A percentile compares a stretch with the other conserved stretches of the same genome.
Evolutionary conservation across 768 basidiomycete genomes (phyloP).

Genomic region (Nidularia sp.): DNA sequence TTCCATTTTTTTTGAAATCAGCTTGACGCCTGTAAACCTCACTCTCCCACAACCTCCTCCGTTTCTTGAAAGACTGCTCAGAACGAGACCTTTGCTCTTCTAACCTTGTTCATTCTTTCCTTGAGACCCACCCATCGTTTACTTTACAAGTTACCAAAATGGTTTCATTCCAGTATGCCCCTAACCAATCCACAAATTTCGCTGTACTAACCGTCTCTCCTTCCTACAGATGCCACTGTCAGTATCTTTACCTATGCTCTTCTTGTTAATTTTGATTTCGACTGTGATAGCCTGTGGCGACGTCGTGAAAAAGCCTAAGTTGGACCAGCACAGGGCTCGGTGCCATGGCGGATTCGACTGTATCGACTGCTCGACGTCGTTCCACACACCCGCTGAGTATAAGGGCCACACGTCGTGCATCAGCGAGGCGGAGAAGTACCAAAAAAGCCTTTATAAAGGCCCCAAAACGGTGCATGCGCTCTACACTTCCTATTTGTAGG

Average conservation of each 20-base stretch:
- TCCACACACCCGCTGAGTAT: constrained; percentile 71
- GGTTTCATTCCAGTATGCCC: constrained; percentile 24
- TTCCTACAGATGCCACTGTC: constrained; percentile 63
- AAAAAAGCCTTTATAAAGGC: constrained; percentile 83
- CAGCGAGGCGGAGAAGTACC: constrained; percentile 90
- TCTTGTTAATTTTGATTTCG: background rate
- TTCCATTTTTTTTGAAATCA: too few relatives aligned
- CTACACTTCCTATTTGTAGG: constrained; percentile 3
- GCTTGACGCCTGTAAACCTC: too few relatives aligned
- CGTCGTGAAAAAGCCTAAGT: constrained; percentile 90
- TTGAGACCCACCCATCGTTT: too few relatives aligned
- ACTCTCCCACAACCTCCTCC: too few relatives aligned
- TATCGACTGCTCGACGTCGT: constrained; percentile 86
- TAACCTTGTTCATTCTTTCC: too few relatives aligned
- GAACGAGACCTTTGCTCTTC: too few relatives aligned
- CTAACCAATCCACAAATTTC: background rate
- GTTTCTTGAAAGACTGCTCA: too few relatives aligned
- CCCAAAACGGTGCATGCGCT: constrained; percentile 42
- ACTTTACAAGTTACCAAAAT: constrained; percentile 8
- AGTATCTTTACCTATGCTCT: constrained; percentile 13
- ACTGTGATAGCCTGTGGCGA: constrained; percentile 63
- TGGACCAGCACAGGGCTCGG: constrained; percentile 68
- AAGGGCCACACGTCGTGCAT: constrained; percentile 83
- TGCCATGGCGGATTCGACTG: constrained; percentile 75
- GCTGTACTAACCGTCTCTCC: background rate